Conservation (phyloP, 2,329 filamentous ascomycete species). For the Capronia coronata region DNA sequence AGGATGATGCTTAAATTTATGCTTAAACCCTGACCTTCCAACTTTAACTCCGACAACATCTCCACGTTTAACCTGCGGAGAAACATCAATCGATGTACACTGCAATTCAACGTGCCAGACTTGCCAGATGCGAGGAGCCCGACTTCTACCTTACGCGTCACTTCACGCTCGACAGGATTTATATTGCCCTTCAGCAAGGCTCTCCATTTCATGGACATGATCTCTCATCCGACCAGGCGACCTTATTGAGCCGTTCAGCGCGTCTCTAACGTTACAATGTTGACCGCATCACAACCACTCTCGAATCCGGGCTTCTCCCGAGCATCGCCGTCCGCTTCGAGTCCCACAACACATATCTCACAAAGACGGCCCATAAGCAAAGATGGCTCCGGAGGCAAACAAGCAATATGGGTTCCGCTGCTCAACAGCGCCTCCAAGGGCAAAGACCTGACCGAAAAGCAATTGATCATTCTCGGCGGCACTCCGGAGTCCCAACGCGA, state of each 20-base stretch:
- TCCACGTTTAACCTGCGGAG: constrained; percentile 4
- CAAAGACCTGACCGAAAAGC: constrained; percentile 86
- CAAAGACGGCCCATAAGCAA: constrained; percentile 45
- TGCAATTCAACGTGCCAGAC: too few species aligned
- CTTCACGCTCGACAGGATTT: too few species aligned
- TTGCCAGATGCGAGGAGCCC: not conserved
- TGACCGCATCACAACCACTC: constrained; percentile 16
- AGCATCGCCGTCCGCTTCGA: not conserved
- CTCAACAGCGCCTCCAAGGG: constrained; percentile 83
- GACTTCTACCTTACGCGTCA: too few species aligned
- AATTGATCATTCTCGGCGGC: constrained; percentile 79
- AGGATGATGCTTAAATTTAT: not conserved
- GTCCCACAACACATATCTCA: constrained; percentile 28
- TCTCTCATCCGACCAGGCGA: not conserved
- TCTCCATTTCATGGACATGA: not conserved
- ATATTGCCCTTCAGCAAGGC: not conserved
- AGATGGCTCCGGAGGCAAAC: constrained; percentile 54
- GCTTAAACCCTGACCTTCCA: not conserved
- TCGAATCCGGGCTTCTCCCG: constrained; percentile 6
- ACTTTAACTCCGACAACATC: not conserved
- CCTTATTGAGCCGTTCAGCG: not conserved
- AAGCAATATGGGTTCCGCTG: constrained; percentile 92
- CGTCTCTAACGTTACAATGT: constrained; percentile 7
- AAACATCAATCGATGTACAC: too few species aligned
- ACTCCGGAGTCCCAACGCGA: constrained; percentile 76